Conservation (phyloP, 495 filamentous ascomycete genomes). For the Talaromyces stipitatus region DNA sequence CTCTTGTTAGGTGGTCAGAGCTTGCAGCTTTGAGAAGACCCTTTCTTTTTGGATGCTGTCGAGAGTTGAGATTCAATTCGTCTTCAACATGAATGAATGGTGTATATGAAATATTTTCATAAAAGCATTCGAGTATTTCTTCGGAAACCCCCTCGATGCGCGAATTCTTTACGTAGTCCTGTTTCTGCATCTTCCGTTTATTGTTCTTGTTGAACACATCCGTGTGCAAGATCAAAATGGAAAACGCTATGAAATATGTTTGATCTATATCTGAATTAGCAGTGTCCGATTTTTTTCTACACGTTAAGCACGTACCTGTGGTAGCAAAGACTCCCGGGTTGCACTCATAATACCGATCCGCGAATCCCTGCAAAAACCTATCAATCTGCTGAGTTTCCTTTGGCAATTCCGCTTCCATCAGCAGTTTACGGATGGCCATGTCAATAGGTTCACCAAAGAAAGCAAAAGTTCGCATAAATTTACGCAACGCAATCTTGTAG, state of each 20-base stretch:
- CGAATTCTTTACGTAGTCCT: conserved; percentile 92
- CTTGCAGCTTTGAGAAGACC: conserved; percentile 61
- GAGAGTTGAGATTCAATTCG: conserved; percentile 71
- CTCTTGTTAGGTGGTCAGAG: conserved; percentile 57
- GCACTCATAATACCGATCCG: conserved; percentile 95
- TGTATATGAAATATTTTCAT: conserved; percentile 96
- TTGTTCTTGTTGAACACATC: conserved; percentile 99
- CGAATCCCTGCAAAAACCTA: conserved; percentile 86
- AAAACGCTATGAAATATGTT: conserved; percentile 96
- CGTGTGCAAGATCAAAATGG: conserved; percentile 90
- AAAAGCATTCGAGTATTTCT: conserved; percentile 91
- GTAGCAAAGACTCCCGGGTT: conserved; percentile 92
- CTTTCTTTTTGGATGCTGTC: conserved; percentile 65
- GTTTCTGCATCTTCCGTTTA: conserved; percentile 97
- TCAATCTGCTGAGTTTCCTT: conserved; percentile 99
- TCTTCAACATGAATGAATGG: conserved; percentile 97
- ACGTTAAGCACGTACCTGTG: conserved; percentile 41
- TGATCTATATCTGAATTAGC: conserved; percentile 50
- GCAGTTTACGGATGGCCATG: conserved; percentile 89
- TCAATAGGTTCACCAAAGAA: conserved; percentile 97
- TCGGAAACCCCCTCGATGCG: conserved; percentile 81
- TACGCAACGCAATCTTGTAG: conserved; percentile 70
- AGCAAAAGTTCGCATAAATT: conserved; percentile 88
- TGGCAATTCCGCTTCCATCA: conserved; percentile 94
- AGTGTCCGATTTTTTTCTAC: background rate